Conservation (phyloP, 176 grass and related monocot species). For the Musa troglodytarum region DNA sequence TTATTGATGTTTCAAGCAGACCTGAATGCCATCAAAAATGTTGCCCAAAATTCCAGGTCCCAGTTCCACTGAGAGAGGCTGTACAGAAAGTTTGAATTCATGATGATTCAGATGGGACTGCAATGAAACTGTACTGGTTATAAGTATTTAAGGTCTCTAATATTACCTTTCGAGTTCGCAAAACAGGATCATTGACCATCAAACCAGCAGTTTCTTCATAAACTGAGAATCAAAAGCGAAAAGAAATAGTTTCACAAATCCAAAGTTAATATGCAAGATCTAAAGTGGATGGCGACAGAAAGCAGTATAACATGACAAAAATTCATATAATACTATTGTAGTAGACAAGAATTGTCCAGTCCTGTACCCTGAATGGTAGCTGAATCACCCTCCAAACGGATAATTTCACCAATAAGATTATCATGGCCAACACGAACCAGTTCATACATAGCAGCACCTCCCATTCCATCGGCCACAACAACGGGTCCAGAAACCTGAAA, state of each 20-base stretch:
- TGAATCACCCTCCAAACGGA: slow-evolving; percentile 83
- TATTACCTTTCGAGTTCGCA: slow-evolving; percentile 59
- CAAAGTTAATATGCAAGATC: no score
- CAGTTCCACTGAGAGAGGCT: slow-evolving; percentile 77
- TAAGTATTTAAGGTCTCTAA: no score
- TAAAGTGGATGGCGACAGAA: no score
- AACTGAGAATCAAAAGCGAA: slow-evolving; percentile 32
- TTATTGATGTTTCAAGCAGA: slow-evolving; percentile 12
- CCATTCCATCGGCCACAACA: slow-evolving; percentile 86
- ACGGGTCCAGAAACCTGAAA: slow-evolving; percentile 76
- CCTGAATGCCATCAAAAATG: slow-evolving; percentile 96
- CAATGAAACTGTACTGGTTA: no score
- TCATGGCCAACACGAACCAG: slow-evolving; percentile 77
- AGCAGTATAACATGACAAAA: not conserved
- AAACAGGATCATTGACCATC: slow-evolving; percentile 73
- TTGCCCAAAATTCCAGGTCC: slow-evolving; percentile 88
- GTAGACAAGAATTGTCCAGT: not conserved
- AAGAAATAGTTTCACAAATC: not conserved
- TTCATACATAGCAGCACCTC: slow-evolving; percentile 83
- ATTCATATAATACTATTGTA: not conserved
- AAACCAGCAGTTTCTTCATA: slow-evolving; percentile 89
- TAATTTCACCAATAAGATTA: slow-evolving; percentile 79
- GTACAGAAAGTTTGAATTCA: slow-evolving; percentile 9
- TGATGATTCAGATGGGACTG: no score
- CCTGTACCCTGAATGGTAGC: slow-evolving; percentile 69